Evolutionary conservation across 208 protist genomes (phyloP).

Genomic region (Acanthamoeba lugdunensis): DNA sequence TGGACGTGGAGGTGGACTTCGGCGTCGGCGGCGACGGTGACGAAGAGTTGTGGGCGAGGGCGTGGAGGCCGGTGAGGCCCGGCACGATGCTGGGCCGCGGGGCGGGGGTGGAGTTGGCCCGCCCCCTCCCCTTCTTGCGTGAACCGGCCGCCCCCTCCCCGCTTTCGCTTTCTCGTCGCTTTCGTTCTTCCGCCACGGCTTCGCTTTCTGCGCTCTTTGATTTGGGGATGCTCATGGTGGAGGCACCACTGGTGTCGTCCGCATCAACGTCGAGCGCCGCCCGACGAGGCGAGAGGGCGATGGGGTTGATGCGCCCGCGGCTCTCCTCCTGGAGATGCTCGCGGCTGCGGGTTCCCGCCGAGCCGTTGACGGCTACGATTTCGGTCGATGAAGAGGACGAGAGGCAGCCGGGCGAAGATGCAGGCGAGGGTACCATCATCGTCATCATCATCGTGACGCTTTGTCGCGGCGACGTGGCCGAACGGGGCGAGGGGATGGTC

Average conservation of each 20-base stretch:
- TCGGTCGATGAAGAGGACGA: too few species aligned
- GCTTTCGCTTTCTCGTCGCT: background rate
- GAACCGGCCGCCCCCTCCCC: background rate
- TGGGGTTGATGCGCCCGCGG: slow-evolving; percentile 10
- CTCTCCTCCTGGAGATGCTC: background rate
- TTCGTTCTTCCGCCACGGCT: slow-evolving; percentile 6
- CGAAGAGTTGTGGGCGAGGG: background rate
- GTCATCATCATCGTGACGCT: background rate
- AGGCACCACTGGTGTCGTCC: background rate
- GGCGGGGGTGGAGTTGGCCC: slow-evolving; percentile 22
- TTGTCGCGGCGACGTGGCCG: background rate
- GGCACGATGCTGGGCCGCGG: background rate
- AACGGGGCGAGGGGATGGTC: background rate
- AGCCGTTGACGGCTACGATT: background rate
- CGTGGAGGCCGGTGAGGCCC: background rate
- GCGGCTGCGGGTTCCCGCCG: background rate
- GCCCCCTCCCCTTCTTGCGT: background rate
- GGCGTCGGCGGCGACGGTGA: background rate
- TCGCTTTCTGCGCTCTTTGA: background rate
- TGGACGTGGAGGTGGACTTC: too few species aligned
- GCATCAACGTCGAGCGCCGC: background rate
- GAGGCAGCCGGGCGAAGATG: slow-evolving; percentile 4
- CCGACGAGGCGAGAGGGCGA: background rate
- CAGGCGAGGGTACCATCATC: background rate
- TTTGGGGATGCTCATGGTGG: background rate